A percentile compares a stretch with the other conserved stretches of the same genome.
Evolutionary conservation across 257 asterid species (phyloP).

Genomic region (Salvia miltiorrhiza): DNA sequence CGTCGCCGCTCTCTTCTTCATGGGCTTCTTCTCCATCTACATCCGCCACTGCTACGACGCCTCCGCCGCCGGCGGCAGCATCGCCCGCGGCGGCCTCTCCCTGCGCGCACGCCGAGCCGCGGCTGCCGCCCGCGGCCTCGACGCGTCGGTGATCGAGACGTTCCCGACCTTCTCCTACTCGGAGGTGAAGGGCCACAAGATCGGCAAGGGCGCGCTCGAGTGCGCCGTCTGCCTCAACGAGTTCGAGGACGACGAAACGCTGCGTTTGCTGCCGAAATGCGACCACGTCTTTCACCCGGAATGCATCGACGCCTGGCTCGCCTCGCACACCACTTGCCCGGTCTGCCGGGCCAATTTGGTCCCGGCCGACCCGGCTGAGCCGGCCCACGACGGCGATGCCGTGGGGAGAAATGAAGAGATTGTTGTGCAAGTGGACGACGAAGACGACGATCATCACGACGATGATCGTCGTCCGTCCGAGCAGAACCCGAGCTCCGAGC

Average conservation of each 20-base stretch:
- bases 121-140: slow-evolving; percentile 70
- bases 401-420: slow-evolving; percentile 6
- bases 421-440: slow-evolving; percentile 42
- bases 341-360: slow-evolving; percentile 79
- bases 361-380: slow-evolving; percentile 34
- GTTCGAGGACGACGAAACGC: slow-evolving; percentile 70
- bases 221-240: slow-evolving; percentile 95
- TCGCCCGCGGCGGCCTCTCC: slow-evolving; percentile 40
- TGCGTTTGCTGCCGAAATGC: slow-evolving; percentile 80
- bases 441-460: slow-evolving; percentile 18
- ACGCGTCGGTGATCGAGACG: slow-evolving; percentile 48
- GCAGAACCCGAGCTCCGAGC: slow-evolving; percentile 36
- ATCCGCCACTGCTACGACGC: slow-evolving; percentile 69
- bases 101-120: slow-evolving; percentile 41
- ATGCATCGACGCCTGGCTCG: slow-evolving; percentile 92
- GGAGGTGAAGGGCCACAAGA: slow-evolving; percentile 80
- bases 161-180: slow-evolving; percentile 83
- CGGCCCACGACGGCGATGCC: slow-evolving; percentile 8
- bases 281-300: slow-evolving; percentile 95
- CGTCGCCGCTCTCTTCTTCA: slow-evolving; percentile 69
- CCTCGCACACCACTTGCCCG: slow-evolving; percentile 82
- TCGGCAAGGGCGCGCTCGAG: slow-evolving; percentile 82
- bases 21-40: slow-evolving; percentile 84
- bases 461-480: background rate
- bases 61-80: slow-evolving; percentile 28